Evolutionary conservation across 2,329 filamentous ascomycete species (phyloP).

Genomic region (Ophiostoma ulmi): DNA sequence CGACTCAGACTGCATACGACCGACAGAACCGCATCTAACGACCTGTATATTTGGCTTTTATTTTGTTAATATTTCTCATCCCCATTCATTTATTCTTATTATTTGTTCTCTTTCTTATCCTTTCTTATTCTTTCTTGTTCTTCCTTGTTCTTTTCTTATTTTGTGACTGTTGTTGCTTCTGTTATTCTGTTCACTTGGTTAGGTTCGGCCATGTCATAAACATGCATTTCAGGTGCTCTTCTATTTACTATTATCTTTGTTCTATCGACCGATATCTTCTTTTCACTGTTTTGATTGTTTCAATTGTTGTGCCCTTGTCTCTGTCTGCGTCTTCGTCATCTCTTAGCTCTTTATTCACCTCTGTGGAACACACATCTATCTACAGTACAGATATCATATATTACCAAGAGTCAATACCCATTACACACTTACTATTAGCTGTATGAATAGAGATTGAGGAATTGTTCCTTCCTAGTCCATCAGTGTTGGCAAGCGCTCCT

Average conservation of each 20-base stretch:
- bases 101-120: background rate
- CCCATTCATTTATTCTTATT: background rate
- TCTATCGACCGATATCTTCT: background rate
- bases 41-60: conserved; percentile 11
- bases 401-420: too few relatives aligned
- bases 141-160: background rate
- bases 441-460: too few relatives aligned
- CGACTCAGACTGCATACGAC: conserved; percentile 10
- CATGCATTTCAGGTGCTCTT: conserved; percentile 5
- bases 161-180: background rate
- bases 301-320: background rate
- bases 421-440: too few relatives aligned
- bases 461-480: background rate
- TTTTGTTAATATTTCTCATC: background rate
- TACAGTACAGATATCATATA: too few relatives aligned
- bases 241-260: background rate
- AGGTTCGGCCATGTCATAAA: background rate
- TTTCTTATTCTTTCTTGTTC: background rate
- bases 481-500: background rate
- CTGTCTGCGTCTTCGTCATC: background rate
- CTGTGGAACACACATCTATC: too few relatives aligned
- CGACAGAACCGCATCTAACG: background rate
- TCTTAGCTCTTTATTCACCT: too few relatives aligned
- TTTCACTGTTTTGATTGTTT: too few relatives aligned
- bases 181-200: background rate